phyloP scores from a whole-genome alignment of 2,329 filamentous ascomycete species.

The Fusarium aywerte region DNA sequence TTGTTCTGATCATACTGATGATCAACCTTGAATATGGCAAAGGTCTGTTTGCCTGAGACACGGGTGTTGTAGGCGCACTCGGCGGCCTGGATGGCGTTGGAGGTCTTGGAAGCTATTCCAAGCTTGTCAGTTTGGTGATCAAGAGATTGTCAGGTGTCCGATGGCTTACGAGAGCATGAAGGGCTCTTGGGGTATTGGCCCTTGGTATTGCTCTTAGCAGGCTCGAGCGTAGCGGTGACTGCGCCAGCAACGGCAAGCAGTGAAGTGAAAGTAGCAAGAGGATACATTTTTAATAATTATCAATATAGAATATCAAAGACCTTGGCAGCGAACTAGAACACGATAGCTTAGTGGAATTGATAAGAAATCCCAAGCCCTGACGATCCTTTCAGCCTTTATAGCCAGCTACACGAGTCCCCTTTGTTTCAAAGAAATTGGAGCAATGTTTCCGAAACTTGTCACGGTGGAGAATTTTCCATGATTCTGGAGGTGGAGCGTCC shows the following conservation, averaged over 20 bases:
- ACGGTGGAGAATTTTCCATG: conserved; percentile 8
- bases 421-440: conserved; percentile 31
- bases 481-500: conserved; percentile 1
- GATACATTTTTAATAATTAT: conserved; percentile 30
- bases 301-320: not conserved
- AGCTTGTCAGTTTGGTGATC: not conserved
- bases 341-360: not conserved
- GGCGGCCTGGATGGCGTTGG: conserved; percentile 42
- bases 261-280: conserved; percentile 37
- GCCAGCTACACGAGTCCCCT: not conserved
- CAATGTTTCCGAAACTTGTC: conserved; percentile 23
- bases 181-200: conserved; percentile 41
- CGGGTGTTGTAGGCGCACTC: conserved; percentile 45
- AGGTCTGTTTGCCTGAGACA: conserved; percentile 42
- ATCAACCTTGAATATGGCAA: conserved; percentile 41
- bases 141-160: accelerated
- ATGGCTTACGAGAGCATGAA: conserved; percentile 32
- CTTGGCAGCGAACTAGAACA: not conserved
- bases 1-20: conserved; percentile 43
- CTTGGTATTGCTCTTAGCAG: conserved; percentile 41
- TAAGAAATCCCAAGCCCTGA: not conserved
- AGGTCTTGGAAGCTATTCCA: conserved; percentile 36
- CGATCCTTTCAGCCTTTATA: conserved; percentile 16
- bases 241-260: conserved; percentile 36
- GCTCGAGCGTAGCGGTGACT: conserved; percentile 41